Evolutionary conservation across 163 green algal genomes (phyloP).

Genomic region (Chloromonas sp.): DNA sequence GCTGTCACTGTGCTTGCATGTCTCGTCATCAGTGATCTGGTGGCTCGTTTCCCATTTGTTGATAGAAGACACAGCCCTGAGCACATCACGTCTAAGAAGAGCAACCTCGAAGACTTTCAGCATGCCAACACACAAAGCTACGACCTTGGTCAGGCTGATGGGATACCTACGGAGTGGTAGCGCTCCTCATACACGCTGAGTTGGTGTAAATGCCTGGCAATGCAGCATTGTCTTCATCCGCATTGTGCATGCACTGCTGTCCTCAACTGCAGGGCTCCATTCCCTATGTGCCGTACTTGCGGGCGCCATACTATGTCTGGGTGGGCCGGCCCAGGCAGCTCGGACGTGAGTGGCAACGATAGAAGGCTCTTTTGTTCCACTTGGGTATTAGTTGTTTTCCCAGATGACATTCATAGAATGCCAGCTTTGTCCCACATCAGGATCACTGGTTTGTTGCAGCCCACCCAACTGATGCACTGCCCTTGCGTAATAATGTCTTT

Average conservation of each 20-base stretch:
- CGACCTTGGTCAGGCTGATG: no score
- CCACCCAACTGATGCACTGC: not conserved
- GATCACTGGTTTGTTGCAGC: no score
- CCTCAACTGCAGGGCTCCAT: slow-evolving; percentile 67
- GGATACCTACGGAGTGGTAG: no score
- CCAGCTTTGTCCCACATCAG: no score
- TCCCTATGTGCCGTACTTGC: slow-evolving; percentile 85
- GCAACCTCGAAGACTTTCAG: no score
- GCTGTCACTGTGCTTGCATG: not conserved
- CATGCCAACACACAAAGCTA: no score
- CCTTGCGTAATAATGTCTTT: not conserved
- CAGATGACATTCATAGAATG: no score
- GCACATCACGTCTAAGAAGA: not conserved
- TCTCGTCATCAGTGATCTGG: not conserved
- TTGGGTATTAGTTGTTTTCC: no score
- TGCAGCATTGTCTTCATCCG: not conserved
- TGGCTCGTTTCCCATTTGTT: not conserved
- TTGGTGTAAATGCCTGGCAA: no score
- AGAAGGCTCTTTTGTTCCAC: not conserved
- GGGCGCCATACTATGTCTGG: slow-evolving; percentile 88
- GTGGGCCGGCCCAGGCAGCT: slow-evolving; percentile 44
- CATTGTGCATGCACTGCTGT: no score
- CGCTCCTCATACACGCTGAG: no score
- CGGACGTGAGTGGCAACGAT: slow-evolving; percentile 29
- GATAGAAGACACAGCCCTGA: not conserved